phyloP scores from a whole-genome alignment of 2,329 filamentous ascomycete genomes.

The Aspergillus glaucus region DNA sequence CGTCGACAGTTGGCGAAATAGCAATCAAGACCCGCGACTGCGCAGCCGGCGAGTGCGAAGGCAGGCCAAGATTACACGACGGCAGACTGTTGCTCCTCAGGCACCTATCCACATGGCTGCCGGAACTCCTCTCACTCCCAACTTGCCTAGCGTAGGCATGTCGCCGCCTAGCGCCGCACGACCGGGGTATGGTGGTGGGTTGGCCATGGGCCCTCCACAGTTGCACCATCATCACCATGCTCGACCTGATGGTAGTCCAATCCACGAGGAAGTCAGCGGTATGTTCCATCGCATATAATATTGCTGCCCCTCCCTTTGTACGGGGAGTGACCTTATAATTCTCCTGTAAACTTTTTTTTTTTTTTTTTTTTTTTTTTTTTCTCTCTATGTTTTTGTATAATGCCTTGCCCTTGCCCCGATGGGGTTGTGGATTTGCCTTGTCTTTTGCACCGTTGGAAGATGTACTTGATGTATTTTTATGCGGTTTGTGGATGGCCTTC shows the following conservation, averaged over 20 bases:
- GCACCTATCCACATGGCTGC: constrained; percentile 61
- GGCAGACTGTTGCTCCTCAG: constrained; percentile 63
- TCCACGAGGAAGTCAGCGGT: constrained; percentile 76
- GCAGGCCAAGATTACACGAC: constrained; percentile 91
- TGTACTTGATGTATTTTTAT: constrained; percentile 8
- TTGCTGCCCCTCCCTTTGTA: constrained; percentile 11
- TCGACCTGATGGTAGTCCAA: constrained; percentile 58
- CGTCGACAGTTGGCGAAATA: constrained; percentile 98
- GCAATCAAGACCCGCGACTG: constrained; percentile 89
- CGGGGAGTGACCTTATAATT: constrained; percentile 1
- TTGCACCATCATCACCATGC: constrained; percentile 73
- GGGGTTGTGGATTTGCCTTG: not conserved
- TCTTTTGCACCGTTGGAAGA: not conserved
- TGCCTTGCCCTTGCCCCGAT: not conserved
- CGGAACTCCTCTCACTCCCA: constrained; percentile 52
- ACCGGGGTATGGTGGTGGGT: constrained; percentile 41
- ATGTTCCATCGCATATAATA: constrained; percentile 93
- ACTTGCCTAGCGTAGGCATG: constrained; percentile 60
- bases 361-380: too few relatives aligned
- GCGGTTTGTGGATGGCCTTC: constrained; percentile 8
- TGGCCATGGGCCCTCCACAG: constrained; percentile 62
- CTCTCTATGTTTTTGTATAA: constrained; percentile 2
- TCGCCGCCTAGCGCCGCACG: constrained; percentile 27
- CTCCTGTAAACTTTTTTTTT: constrained; percentile 1
- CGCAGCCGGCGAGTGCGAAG: constrained; percentile 86